Evolutionary conservation across 495 filamentous ascomycete species (phyloP).

Genomic region (Annulohypoxylon moriforme): DNA sequence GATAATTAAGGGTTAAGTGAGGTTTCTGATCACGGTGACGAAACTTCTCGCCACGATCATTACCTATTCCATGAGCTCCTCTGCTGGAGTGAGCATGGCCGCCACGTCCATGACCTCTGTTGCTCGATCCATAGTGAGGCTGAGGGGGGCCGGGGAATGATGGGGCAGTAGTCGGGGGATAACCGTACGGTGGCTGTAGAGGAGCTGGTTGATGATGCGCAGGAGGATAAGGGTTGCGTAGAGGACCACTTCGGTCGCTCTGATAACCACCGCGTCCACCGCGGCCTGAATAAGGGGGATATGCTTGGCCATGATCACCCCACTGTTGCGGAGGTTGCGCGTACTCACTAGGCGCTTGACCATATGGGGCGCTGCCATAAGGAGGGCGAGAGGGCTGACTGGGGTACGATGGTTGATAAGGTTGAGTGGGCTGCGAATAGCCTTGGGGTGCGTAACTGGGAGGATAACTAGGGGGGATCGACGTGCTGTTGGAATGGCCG

Average conservation of each 20-base stretch:
- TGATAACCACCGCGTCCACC: constrained; percentile 46
- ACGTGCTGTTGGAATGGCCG: constrained; percentile 49
- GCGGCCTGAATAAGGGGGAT: constrained; percentile 40
- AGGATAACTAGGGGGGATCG: constrained; percentile 61
- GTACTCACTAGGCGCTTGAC: constrained; percentile 45
- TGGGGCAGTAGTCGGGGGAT: constrained; percentile 50
- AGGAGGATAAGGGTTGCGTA: constrained; percentile 32
- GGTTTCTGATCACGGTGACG: constrained; percentile 52
- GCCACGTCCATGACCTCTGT: constrained; percentile 60
- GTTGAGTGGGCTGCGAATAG: constrained; percentile 50
- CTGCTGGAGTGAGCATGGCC: constrained; percentile 52
- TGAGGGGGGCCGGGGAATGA: constrained; percentile 52
- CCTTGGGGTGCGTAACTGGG: constrained; percentile 64
- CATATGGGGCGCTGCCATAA: constrained; percentile 49
- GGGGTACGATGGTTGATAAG: constrained; percentile 48
- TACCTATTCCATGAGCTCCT: constrained; percentile 64
- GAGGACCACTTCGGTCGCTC: constrained; percentile 49
- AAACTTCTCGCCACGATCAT: constrained; percentile 62
- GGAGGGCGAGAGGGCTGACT: constrained; percentile 44
- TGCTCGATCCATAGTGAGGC: constrained; percentile 56
- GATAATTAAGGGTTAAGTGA: constrained; percentile 56
- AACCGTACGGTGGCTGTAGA: constrained; percentile 51
- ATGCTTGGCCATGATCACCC: constrained; percentile 43
- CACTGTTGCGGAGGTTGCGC: constrained; percentile 50
- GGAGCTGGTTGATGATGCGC: constrained; percentile 44